These are phyloP conservation scores for Effrenium voratum DNA, from an alignment of 73 alveolate genomes.

Conservation along the genomic window DNA sequence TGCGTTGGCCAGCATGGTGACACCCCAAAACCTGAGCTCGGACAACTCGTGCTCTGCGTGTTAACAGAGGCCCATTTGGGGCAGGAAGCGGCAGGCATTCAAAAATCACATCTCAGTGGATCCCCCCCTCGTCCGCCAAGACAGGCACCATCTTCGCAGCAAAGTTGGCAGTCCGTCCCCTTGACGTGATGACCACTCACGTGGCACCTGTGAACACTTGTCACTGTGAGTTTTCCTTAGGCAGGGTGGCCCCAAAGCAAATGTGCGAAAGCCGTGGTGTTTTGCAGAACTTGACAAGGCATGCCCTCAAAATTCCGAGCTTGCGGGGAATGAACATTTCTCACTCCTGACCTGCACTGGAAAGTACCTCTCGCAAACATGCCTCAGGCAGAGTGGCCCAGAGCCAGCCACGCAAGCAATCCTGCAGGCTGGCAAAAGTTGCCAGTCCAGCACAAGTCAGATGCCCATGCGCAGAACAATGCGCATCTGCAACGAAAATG, in stretches of 20 bases:
- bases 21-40: constrained; percentile 88
- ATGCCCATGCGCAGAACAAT: neutral
- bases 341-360: too few relatives aligned
- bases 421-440: neutral
- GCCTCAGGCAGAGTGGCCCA: constrained; percentile 83
- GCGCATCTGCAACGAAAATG: neutral
- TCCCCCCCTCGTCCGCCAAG: neutral
- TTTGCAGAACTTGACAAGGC: too few relatives aligned
- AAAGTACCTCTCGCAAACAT: too few relatives aligned
- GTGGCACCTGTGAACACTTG: constrained; percentile 66
- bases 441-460: too few relatives aligned
- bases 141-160: constrained; percentile 5
- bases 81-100: neutral
- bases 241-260: too few relatives aligned
- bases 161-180: constrained; percentile 38
- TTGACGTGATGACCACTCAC: constrained; percentile 37
- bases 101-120: neutral
- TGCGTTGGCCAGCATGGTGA: constrained; percentile 53
- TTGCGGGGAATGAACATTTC: too few relatives aligned
- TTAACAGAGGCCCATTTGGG: neutral
- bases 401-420: constrained; percentile 76
- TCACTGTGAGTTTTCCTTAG: too few relatives aligned
- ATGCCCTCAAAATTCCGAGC: too few relatives aligned
- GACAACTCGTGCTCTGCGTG: neutral
- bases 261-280: too few relatives aligned